Evolutionary conservation across 371 early-diverging fungal species (phyloP).

Genomic region (Parasitella parasitica): DNA sequence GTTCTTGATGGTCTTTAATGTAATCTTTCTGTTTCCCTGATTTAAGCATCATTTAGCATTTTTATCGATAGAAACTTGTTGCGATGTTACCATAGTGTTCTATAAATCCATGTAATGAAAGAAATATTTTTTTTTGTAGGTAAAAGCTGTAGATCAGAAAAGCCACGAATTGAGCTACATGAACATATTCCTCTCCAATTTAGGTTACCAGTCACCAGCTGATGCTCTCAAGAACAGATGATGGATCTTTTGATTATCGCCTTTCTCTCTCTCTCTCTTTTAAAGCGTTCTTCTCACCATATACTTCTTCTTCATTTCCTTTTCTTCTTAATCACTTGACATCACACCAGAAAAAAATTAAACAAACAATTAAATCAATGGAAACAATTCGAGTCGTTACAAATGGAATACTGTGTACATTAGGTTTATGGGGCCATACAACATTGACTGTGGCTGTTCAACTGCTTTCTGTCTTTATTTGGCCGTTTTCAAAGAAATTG

Average conservation of each 20-base stretch:
- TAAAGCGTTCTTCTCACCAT: too few species aligned
- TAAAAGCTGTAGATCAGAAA: background rate
- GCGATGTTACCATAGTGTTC: background rate
- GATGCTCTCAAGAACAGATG: background rate
- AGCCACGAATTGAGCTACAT: background rate
- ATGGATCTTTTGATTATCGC: background rate
- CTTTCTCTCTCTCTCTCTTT: background rate
- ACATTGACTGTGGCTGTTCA: slow-evolving; percentile 21
- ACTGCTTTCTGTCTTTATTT: slow-evolving; percentile 26
- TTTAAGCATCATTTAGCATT: background rate
- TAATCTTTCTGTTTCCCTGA: slow-evolving; percentile 53
- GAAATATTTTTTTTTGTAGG: background rate
- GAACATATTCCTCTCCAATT: too few species aligned
- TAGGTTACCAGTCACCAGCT: background rate
- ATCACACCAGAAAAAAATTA: background rate
- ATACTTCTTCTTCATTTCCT: background rate
- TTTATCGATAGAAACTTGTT: too few species aligned
- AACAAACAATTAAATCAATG: slow-evolving; percentile 2
- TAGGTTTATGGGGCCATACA: slow-evolving; percentile 15
- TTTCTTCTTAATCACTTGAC: background rate
- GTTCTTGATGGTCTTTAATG: slow-evolving; percentile 63
- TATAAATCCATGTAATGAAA: background rate
- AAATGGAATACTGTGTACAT: slow-evolving; percentile 12
- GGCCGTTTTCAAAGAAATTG: slow-evolving; percentile 34
- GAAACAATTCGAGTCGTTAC: slow-evolving; percentile 1